Percentiles rank a stretch among this genome's conserved stretches.
Conservation (phyloP, 2,329 filamentous ascomycete species). For the Penicillium brevicompactum region DNA sequence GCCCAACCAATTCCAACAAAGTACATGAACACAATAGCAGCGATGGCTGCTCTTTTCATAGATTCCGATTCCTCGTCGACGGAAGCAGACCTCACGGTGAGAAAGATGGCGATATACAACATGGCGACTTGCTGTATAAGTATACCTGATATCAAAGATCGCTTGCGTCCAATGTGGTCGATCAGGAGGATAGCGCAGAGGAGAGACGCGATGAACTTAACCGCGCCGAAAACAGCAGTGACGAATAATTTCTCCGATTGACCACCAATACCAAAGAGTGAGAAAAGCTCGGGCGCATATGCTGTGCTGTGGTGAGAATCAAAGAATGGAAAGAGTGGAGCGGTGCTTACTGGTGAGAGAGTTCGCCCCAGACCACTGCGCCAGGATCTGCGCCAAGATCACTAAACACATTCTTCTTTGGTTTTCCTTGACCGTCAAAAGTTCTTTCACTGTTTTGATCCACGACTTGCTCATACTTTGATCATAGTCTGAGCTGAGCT, state of each 20-base stretch:
- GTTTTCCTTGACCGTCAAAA: slow-evolving; percentile 66
- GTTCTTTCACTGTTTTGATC: neutral
- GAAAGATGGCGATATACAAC: slow-evolving; percentile 58
- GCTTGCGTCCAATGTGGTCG: slow-evolving; percentile 72
- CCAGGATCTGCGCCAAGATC: slow-evolving; percentile 66
- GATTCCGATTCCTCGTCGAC: slow-evolving; percentile 31
- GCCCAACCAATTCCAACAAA: slow-evolving; percentile 49
- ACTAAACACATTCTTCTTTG: slow-evolving; percentile 69
- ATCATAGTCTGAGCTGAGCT: neutral
- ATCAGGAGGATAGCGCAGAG: slow-evolving; percentile 74
- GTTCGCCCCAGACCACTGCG: slow-evolving; percentile 71
- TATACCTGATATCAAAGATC: slow-evolving; percentile 53
- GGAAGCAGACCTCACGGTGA: slow-evolving; percentile 33
- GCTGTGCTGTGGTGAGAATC: slow-evolving; percentile 3
- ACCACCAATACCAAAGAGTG: slow-evolving; percentile 68
- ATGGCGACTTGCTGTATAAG: slow-evolving; percentile 53
- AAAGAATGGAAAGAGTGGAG: neutral
- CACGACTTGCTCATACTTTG: neutral
- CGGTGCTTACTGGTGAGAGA: slow-evolving; percentile 62
- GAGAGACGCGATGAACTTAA: slow-evolving; percentile 69
- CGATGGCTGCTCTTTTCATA: slow-evolving; percentile 21
- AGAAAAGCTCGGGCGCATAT: slow-evolving; percentile 73
- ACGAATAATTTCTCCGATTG: slow-evolving; percentile 69
- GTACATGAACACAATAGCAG: slow-evolving; percentile 49
- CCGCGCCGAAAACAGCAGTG: slow-evolving; percentile 72